Conservation (phyloP, 257 asterid species). For the Solanum clarkiae region DNA sequence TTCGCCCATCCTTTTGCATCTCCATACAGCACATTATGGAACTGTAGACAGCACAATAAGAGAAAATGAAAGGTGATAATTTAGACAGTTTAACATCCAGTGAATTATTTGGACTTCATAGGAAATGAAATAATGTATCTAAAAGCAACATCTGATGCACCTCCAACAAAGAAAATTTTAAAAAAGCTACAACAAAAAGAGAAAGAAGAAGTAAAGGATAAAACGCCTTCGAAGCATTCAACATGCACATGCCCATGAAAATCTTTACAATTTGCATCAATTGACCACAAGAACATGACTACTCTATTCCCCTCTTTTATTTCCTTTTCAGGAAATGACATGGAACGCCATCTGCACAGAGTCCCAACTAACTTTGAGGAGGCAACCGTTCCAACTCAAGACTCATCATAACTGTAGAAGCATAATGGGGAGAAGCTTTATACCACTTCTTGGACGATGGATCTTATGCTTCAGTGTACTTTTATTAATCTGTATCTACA, state of each 20-base stretch:
- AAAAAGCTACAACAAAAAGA: neutral
- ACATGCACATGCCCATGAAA: neutral
- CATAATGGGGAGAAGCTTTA: neutral
- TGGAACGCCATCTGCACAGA: neutral
- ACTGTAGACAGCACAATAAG: conserved; percentile 27
- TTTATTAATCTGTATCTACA: neutral
- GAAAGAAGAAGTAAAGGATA: neutral
- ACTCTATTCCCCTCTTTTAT: neutral
- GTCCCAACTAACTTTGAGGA: neutral
- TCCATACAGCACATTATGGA: conserved; percentile 46
- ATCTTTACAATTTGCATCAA: neutral
- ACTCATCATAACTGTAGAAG: neutral
- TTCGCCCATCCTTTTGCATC: conserved; percentile 65
- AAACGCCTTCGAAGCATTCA: neutral
- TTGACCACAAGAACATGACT: neutral
- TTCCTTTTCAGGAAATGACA: neutral
- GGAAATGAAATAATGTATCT: neutral
- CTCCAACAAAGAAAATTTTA: neutral
- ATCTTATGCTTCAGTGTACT: neutral
- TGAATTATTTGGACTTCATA: neutral
- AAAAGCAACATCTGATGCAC: neutral
- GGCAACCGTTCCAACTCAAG: neutral
- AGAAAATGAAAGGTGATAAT: neutral
- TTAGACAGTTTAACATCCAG: neutral
- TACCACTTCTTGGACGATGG: neutral